Evolutionary conservation across 2,329 filamentous ascomycete genomes (phyloP), one percentile per base, ranked within the genome.

Genomic region (Fusarium fracticaudum): DNA sequence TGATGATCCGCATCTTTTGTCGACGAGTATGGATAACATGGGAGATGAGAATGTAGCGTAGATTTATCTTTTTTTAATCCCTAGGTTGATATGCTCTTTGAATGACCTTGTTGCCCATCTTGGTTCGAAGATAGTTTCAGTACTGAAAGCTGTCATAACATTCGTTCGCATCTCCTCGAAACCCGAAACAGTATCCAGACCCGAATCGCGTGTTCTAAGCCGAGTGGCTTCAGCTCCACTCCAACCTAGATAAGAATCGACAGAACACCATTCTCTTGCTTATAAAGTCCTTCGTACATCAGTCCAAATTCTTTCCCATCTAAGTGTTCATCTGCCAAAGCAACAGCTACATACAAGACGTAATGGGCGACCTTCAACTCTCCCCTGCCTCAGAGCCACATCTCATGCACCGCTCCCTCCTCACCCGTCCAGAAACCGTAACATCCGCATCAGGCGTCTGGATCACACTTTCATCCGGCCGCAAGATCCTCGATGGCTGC

Each of bases 401-500:
- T 35, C 72, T 84, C 9, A 70, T 84, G 72, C 81, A 84, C 62
- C 80, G 82, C n/a, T 83, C 81, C 5, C 77, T 84, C 12, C 54
- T 77, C 24, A 50, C 74, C 2, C 64, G 72, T 1, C 82, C 82
- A 0, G 72, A 74, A 11, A 60, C 69, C 55, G 87, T 88, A 9
- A 78, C 84, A 15, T 85, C 83, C 0, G 89, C 85, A 3, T 77
- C 79, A 0, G 85, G 85, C 0, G 76, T 81, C 11, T 80, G 83
- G 31, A 76, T 85, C 7, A 75, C 76, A 3, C 80, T 84, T 9
- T 69, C 79, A 14, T 78, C 81, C 38, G 84, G 78, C 22, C 72
- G 70, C 20, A 65, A 51, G 2, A 76, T 96, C 48, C 87, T 95
- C 20, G 94, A 96, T 80, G 91, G 90, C 3, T 93, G 91, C 26